Percentiles rank a stretch among this genome's conserved stretches.
These are phyloP conservation scores for Komagataella mondaviorum DNA, from an alignment of 805 yeast species.

Conservation along the genomic window DNA sequence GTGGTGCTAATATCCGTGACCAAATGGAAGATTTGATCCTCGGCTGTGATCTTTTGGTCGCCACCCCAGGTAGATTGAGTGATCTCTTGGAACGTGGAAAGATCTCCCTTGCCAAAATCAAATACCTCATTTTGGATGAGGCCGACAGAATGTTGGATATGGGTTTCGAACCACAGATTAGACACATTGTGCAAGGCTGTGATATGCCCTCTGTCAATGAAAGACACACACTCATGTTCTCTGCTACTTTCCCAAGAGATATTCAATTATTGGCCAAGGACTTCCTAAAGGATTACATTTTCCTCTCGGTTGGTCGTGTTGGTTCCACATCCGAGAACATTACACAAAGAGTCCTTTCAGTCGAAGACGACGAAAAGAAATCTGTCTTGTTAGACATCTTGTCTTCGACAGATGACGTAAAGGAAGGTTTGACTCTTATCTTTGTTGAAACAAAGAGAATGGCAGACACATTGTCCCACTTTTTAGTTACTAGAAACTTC, in stretches of 20 bases:
- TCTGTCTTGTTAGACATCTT: conserved; percentile 81
- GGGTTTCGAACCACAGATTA: conserved; percentile 99
- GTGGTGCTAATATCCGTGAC: conserved; percentile 89
- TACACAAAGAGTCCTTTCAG: conserved; percentile 85
- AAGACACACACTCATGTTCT: conserved; percentile 96
- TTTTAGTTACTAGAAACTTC: conserved; percentile 75
- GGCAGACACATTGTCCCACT: conserved; percentile 95
- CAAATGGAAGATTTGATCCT: conserved; percentile 82
- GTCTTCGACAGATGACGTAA: conserved; percentile 49
- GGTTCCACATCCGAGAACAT: conserved; percentile 99
- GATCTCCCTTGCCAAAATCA: conserved; percentile 79
- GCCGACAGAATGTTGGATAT: conserved; percentile 99
- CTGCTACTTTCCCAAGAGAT: conserved; percentile 98
- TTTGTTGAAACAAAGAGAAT: conserved; percentile 97
- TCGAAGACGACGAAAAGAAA: conserved; percentile 88
- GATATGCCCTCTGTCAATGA: conserved; percentile 89
- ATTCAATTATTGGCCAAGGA: conserved; percentile 96
- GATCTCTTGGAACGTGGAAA: conserved; percentile 93
- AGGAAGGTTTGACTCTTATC: conserved; percentile 73
- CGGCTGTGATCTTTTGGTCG: conserved; percentile 94
- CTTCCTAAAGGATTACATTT: conserved; percentile 89
- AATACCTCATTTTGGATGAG: conserved; percentile 92
- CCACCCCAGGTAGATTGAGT: conserved; percentile 98
- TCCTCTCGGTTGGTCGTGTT: conserved; percentile 96
- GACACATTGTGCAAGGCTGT: conserved; percentile 94